These are phyloP conservation scores for Aspergillus coremiiformis DNA, from an alignment of 495 filamentous ascomycete genomes.

Conservation along the genomic window DNA sequence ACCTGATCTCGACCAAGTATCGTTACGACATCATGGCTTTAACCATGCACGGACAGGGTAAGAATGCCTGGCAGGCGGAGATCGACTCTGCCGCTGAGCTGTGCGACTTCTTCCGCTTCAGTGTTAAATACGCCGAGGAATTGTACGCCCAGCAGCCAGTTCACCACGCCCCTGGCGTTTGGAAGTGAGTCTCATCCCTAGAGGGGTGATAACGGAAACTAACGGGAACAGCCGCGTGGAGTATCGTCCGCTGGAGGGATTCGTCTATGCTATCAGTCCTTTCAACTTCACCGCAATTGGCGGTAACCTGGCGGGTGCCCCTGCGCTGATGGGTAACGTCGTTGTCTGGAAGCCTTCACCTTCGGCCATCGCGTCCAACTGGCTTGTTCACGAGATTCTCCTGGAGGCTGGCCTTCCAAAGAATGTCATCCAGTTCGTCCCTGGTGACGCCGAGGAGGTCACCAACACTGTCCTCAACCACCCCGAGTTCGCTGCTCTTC, in stretches of 20 bases:
- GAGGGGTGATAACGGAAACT: conserved; percentile 1
- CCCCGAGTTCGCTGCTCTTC: conserved; percentile 65
- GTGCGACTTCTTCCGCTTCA: conserved; percentile 81
- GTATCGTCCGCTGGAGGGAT: conserved; percentile 76
- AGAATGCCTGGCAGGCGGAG: conserved; percentile 95
- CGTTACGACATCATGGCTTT: conserved; percentile 88
- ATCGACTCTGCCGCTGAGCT: conserved; percentile 92
- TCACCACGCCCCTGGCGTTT: conserved; percentile 68
- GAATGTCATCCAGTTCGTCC: conserved; percentile 78
- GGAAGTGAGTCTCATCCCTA: conserved; percentile 49
- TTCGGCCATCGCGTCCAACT: conserved; percentile 66
- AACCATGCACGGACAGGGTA: conserved; percentile 90
- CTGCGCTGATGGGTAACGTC: conserved; percentile 77
- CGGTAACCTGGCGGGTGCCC: conserved; percentile 67
- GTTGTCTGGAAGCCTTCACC: conserved; percentile 85
- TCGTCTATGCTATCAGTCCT: conserved; percentile 78
- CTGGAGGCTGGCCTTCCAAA: conserved; percentile 73
- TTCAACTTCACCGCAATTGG: conserved; percentile 90
- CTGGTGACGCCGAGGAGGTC: conserved; percentile 70
- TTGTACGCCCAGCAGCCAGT: conserved; percentile 75
- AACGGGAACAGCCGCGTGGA: conserved; percentile 51
- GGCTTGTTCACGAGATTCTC: conserved; percentile 74
- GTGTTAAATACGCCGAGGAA: conserved; percentile 81
- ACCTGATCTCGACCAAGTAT: conserved; percentile 82
- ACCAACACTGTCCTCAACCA: conserved; percentile 64